These are phyloP conservation scores for Wickerhamomyces bovis DNA, from an alignment of 805 yeast species.

Conservation along the genomic window DNA sequence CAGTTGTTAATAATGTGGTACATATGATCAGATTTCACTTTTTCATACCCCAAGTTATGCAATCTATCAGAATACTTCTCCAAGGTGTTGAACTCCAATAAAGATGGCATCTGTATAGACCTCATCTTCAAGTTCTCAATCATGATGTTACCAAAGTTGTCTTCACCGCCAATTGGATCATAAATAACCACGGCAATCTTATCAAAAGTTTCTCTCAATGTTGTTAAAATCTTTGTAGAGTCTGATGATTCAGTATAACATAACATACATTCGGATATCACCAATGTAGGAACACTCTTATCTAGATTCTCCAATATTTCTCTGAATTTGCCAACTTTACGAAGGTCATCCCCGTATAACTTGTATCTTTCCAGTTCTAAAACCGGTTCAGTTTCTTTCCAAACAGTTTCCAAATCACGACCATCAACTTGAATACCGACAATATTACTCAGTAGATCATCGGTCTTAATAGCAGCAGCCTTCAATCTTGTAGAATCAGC, in stretches of 20 bases:
- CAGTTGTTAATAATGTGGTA: slow-evolving; percentile 29
- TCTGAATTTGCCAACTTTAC: slow-evolving; percentile 24
- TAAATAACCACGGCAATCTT: slow-evolving; percentile 34
- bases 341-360: slow-evolving; percentile 30
- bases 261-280: slow-evolving; percentile 53
- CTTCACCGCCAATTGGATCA: slow-evolving; percentile 54
- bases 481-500: slow-evolving; percentile 41
- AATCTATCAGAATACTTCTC: slow-evolving; percentile 18
- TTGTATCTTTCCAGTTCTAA: slow-evolving; percentile 21
- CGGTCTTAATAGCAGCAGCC: slow-evolving; percentile 18
- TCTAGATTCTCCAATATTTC: slow-evolving; percentile 19
- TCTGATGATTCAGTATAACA: slow-evolving; percentile 44
- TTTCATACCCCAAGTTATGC: slow-evolving; percentile 7
- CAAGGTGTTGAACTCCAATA: slow-evolving; percentile 33
- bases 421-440: slow-evolving; percentile 9
- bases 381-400: slow-evolving; percentile 23
- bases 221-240: slow-evolving; percentile 32
- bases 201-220: slow-evolving; percentile 24
- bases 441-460: slow-evolving; percentile 6
- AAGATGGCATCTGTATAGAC: slow-evolving; percentile 36
- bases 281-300: slow-evolving; percentile 36
- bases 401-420: slow-evolving; percentile 3
- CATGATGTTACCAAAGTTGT: slow-evolving; percentile 51
- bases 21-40: slow-evolving; percentile 23
- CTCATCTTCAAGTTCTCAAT: slow-evolving; percentile 41